A percentile compares a stretch with the other conserved stretches of the same genome.
Evolutionary conservation across 306 rosid species (phyloP).

Genomic region (Leucaena leucocephala): DNA sequence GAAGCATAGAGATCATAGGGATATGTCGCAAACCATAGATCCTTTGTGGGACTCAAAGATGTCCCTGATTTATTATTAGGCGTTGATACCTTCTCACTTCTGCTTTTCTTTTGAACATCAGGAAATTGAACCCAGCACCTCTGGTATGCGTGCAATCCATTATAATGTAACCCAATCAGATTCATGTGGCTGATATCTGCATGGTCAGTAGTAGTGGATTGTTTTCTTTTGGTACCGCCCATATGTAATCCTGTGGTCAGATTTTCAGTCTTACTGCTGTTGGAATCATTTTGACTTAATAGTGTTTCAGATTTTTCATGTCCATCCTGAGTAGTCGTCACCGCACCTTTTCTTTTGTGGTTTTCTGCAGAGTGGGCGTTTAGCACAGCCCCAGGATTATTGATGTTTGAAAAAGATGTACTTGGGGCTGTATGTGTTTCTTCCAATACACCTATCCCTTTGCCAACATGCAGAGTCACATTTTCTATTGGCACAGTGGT

Average conservation of each 20-base stretch:
- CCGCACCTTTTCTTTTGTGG: constrained; percentile 32
- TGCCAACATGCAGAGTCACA: constrained; percentile 35
- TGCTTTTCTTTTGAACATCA: constrained; percentile 55
- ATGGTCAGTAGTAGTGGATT: constrained; percentile 34
- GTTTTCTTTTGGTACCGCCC: constrained; percentile 48
- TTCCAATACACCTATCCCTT: constrained; percentile 29
- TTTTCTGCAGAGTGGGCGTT: constrained; percentile 25
- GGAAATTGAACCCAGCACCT: constrained; percentile 55
- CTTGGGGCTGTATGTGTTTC: constrained; percentile 32
- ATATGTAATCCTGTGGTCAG: constrained; percentile 33
- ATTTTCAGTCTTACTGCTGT: constrained; percentile 37
- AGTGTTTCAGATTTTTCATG: constrained; percentile 19
- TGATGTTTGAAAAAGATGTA: constrained; percentile 27
- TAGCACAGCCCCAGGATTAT: constrained; percentile 22
- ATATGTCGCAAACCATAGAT: constrained; percentile 29
- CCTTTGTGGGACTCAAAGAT: constrained; percentile 36
- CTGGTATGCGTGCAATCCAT: constrained; percentile 47
- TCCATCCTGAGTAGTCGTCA: constrained; percentile 21
- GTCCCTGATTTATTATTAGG: constrained; percentile 32
- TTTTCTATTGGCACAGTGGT: constrained; percentile 36
- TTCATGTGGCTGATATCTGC: constrained; percentile 43
- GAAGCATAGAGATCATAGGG: constrained; percentile 41
- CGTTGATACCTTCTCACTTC: constrained; percentile 56
- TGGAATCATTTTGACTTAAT: constrained; percentile 34
- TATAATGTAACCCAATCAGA: constrained; percentile 42